Conservation (phyloP, 495 filamentous ascomycete genomes). For the Penicillium silybi region DNA sequence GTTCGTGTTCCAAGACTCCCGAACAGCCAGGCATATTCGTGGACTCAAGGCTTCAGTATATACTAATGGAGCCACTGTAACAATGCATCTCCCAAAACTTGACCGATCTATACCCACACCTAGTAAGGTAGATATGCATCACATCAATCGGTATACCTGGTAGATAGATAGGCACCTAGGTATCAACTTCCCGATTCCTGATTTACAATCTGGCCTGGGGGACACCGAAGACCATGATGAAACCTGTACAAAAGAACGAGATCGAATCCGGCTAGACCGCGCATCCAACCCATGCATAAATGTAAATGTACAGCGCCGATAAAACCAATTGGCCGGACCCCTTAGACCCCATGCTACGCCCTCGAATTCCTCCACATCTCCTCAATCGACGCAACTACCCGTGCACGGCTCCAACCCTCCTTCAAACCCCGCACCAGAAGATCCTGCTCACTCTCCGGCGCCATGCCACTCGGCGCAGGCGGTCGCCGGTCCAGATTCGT, state of each 20-base stretch:
- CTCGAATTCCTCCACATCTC: slow-evolving; percentile 32
- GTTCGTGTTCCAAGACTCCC: no score
- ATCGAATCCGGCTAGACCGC: neutral
- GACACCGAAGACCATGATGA: neutral
- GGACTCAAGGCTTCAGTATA: no score
- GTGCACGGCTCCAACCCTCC: slow-evolving; percentile 30
- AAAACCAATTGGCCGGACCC: neutral
- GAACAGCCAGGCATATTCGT: no score
- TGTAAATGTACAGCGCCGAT: neutral
- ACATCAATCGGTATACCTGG: no score
- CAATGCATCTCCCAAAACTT: no score
- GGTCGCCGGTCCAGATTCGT: slow-evolving; percentile 51
- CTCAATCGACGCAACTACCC: slow-evolving; percentile 35
- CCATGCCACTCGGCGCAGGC: slow-evolving; percentile 49
- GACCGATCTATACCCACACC: no score
- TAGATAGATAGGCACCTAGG: neutral
- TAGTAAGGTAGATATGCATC: no score
- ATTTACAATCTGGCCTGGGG: neutral
- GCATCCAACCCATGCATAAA: neutral
- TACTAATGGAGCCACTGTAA: no score
- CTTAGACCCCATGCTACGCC: slow-evolving; percentile 12
- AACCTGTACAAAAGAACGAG: neutral
- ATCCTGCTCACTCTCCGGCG: slow-evolving; percentile 52
- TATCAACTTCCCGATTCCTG: neutral
- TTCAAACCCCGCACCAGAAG: slow-evolving; percentile 40